Base-by-base conservation (phyloP, 2,329 filamentous ascomycete species). In the Aspergillus japonicus region DNA sequence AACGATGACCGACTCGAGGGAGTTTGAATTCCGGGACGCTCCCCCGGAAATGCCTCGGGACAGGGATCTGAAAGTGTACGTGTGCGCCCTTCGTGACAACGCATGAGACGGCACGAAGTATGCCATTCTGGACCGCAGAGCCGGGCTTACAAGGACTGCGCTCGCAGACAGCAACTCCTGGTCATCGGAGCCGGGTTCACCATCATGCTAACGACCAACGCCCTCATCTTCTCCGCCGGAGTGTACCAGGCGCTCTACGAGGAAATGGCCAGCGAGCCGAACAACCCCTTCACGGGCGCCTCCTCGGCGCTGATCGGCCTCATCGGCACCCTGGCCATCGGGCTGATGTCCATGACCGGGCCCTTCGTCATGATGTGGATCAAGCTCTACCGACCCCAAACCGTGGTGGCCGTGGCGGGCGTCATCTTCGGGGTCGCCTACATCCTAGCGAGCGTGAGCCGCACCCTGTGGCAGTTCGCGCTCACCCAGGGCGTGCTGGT, bases 161-260 rank as follows among this genome's bases (percentile, higher is more conserved):
- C 24, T 2, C 31, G 14, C 51, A 61, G 59, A 50, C 50, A 62
- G 33, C 57, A 57, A 53, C 49, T 52, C 8, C 19, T 65, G 6
- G 59, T 71, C 31, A 62, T 70, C 14, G 58, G 52, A 5, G 63
- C 68, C 12, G 68, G 71, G 33, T 73, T 73, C 51, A 62, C 68
- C 14, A 63, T 73, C 8, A 75, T 72, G 62, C 72, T 75, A 56
- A 76, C 73, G 19, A 71, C 68, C 33, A 75, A 74, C 56, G 74
- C 73, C 11, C 67, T 77, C 14, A 70, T 73, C 53, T 79, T 79
- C 62, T 68, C 73, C 16, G 79, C 75, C 53, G 77, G 77, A 12
- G 73, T 78, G 33, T 79, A 77, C 54, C 75, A 78, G 64, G 75
- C 71, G 3, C 71, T 77, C 7, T 78, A 78, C 54, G 73, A 77